Evolutionary conservation across 1,284 basidiomycete species (phyloP).

Genomic region (Austroboletus novae-zelandiae): DNA sequence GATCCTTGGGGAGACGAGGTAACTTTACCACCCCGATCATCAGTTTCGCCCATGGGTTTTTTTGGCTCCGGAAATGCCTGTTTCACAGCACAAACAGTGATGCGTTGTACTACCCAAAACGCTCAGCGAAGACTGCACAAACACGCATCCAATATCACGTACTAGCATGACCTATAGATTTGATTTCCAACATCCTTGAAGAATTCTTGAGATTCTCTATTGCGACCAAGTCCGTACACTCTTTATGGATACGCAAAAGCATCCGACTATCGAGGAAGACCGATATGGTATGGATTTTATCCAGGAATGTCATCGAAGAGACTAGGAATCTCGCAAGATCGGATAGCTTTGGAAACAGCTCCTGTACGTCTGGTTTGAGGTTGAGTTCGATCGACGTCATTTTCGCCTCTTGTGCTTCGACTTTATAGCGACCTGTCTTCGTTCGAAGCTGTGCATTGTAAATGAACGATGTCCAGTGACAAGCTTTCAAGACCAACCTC

Average conservation of each 20-base stretch:
- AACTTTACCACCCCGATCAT: background rate
- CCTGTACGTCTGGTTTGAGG: slow-evolving; percentile 58
- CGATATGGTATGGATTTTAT: slow-evolving; percentile 69
- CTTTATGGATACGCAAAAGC: slow-evolving; percentile 72
- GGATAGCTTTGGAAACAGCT: slow-evolving; percentile 47
- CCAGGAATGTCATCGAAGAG: slow-evolving; percentile 92
- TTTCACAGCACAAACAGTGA: background rate
- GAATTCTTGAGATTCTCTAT: background rate
- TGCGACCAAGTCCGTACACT: background rate
- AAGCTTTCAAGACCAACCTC: slow-evolving; percentile 10
- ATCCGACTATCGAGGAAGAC: slow-evolving; percentile 75
- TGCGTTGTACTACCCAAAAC: background rate
- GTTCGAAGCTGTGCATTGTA: background rate
- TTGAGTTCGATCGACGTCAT: slow-evolving; percentile 4
- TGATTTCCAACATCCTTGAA: background rate
- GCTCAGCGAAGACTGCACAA: background rate
- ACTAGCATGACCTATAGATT: background rate
- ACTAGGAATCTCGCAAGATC: slow-evolving; percentile 88
- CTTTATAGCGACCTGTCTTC: background rate
- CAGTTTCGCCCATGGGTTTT: background rate
- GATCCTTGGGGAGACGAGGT: background rate
- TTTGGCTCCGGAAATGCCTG: background rate
- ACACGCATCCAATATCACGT: background rate
- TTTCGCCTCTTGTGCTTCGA: background rate
- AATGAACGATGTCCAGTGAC: background rate